Evolutionary conservation across 2,329 filamentous ascomycete species (phyloP).

Genomic region (Alternaria dauci): DNA sequence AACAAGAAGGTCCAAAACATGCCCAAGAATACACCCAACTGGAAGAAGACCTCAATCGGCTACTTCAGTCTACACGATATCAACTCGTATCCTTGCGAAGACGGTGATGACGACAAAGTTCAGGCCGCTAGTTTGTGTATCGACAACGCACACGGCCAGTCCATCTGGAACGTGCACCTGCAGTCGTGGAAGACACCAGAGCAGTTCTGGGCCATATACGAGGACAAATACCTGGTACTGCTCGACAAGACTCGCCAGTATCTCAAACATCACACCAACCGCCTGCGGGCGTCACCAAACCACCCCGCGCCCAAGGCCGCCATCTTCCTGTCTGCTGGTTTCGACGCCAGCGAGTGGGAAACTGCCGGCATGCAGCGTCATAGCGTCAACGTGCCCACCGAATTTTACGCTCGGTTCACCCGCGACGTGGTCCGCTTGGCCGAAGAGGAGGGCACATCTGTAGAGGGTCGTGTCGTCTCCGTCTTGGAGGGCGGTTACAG

Average conservation of each 20-base stretch:
- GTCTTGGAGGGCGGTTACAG: constrained; percentile 97
- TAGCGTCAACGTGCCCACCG: constrained; percentile 92
- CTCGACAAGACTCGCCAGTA: constrained; percentile 83
- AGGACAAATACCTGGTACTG: constrained; percentile 76
- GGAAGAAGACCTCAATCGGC: constrained; percentile 87
- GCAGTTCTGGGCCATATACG: constrained; percentile 91
- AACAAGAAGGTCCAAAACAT: constrained; percentile 73
- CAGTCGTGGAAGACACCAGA: constrained; percentile 82
- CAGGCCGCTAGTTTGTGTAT: constrained; percentile 94
- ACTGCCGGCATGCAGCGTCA: constrained; percentile 93
- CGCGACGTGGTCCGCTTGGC: constrained; percentile 84
- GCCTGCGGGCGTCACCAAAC: constrained; percentile 64
- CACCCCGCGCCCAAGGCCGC: constrained; percentile 77
- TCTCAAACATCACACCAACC: constrained; percentile 75
- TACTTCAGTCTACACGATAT: constrained; percentile 99
- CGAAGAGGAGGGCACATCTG: constrained; percentile 77
- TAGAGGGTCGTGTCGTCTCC: constrained; percentile 87
- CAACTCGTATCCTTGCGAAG: constrained; percentile 96
- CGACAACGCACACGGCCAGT: constrained; percentile 92
- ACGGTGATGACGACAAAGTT: constrained; percentile 91
- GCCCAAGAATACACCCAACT: constrained; percentile 73
- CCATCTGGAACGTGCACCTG: constrained; percentile 94
- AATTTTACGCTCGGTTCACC: constrained; percentile 93
- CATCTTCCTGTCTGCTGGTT: constrained; percentile 94
- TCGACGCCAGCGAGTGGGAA: constrained; percentile 97